These are phyloP conservation scores for Hysterangium stoloniferum DNA, from an alignment of 768 basidiomycete genomes.

Conservation along the genomic window DNA sequence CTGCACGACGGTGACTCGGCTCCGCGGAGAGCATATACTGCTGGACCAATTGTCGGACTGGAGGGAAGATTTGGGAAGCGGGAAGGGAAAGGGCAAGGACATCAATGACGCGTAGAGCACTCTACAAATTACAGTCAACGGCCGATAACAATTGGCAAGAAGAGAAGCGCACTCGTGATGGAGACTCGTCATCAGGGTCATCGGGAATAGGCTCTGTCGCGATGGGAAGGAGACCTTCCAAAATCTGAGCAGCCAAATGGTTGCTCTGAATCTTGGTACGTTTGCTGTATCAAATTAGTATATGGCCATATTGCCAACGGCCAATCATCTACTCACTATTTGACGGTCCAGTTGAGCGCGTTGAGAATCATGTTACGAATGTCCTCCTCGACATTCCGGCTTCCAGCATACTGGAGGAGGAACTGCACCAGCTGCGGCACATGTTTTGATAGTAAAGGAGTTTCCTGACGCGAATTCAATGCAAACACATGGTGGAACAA, in stretches of 20 bases:
- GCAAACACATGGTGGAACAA: not conserved
- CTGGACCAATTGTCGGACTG: slow-evolving; percentile 73
- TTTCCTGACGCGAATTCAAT: slow-evolving; percentile 51
- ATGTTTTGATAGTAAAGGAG: slow-evolving; percentile 85
- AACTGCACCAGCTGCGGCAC: slow-evolving; percentile 83
- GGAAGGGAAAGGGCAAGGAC: slow-evolving; percentile 87
- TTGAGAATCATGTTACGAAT: slow-evolving; percentile 89
- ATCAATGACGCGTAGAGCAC: slow-evolving; percentile 92
- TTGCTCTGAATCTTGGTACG: slow-evolving; percentile 90
- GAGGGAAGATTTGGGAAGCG: slow-evolving; percentile 92
- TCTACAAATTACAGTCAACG: slow-evolving; percentile 35
- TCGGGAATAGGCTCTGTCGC: slow-evolving; percentile 91
- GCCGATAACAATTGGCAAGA: not conserved
- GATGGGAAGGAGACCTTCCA: slow-evolving; percentile 90
- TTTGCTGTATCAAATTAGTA: slow-evolving; percentile 50
- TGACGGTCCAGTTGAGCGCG: slow-evolving; percentile 92
- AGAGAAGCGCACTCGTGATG: slow-evolving; percentile 62
- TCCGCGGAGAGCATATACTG: slow-evolving; percentile 81
- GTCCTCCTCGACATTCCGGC: slow-evolving; percentile 64
- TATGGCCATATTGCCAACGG: not conserved
- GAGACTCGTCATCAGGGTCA: slow-evolving; percentile 88
- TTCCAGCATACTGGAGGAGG: slow-evolving; percentile 77
- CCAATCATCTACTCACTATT: slow-evolving; percentile 56
- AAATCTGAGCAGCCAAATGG: slow-evolving; percentile 74
- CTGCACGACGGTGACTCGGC: slow-evolving; percentile 75